These are phyloP conservation scores for Emergomyces africanus DNA, from an alignment of 2,329 filamentous ascomycete species.

Conservation along the genomic window DNA sequence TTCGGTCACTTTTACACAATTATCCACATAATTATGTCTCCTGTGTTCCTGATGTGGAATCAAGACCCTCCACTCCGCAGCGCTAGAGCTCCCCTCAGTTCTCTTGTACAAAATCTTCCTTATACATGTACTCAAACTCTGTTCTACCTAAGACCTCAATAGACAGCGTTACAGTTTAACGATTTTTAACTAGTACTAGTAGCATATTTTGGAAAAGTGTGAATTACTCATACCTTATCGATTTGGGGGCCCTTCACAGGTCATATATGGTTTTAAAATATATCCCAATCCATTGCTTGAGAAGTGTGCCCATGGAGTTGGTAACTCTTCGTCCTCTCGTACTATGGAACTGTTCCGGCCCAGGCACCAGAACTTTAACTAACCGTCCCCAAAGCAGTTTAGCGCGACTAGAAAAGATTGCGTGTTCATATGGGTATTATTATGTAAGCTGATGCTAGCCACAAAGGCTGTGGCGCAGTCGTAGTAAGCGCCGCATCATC, in stretches of 20 bases:
- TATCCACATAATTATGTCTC: neutral
- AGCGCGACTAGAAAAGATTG: neutral
- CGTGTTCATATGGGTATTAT: neutral
- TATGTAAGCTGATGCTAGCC: conserved; percentile 5
- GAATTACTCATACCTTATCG: neutral
- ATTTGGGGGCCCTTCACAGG: no score
- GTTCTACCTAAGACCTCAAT: neutral
- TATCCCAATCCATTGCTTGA: no score
- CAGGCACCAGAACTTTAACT: neutral
- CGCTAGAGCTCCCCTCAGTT: neutral
- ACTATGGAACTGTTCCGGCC: neutral
- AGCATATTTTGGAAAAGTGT: neutral
- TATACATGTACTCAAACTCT: neutral
- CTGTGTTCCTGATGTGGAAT: neutral
- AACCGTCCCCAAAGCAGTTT: neutral
- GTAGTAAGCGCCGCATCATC: conserved; percentile 8
- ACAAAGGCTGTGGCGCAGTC: conserved; percentile 18
- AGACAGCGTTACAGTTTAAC: neutral
- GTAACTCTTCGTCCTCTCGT: no score
- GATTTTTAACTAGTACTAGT: neutral
- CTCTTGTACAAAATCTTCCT: neutral
- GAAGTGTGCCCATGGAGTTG: no score
- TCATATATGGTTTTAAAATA: no score
- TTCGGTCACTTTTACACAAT: neutral
- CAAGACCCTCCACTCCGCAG: neutral